Percentiles rank a stretch among this genome's conserved stretches.
Conservation (phyloP, 495 filamentous ascomycete genomes). For the Neurospora tetraspora region DNA sequence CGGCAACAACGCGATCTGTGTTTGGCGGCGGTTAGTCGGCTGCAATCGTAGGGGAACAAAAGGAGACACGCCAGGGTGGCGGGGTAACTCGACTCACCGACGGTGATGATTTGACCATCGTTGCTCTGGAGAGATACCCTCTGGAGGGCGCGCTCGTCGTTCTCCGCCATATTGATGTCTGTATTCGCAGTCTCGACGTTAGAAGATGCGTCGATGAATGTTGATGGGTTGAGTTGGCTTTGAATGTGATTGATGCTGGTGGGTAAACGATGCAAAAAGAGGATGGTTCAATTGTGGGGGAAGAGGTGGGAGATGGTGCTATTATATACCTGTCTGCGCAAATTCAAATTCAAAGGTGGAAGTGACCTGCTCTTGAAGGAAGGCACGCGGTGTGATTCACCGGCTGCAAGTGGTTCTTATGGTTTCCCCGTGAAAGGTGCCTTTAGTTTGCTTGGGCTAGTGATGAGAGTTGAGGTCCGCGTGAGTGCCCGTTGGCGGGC, state of each 20-base stretch:
- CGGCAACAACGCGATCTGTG: constrained; percentile 67
- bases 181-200: neutral
- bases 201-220: neutral
- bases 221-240: neutral
- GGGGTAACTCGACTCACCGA: constrained; percentile 8
- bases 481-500: neutral
- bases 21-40: constrained; percentile 1
- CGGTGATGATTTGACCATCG: constrained; percentile 7
- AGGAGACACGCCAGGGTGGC: neutral
- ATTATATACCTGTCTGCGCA: neutral
- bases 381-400: neutral
- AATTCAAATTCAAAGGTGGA: neutral
- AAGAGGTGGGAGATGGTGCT: neutral
- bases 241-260: neutral
- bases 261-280: neutral
- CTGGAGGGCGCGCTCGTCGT: constrained; percentile 4
- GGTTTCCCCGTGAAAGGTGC: neutral
- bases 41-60: neutral
- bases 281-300: neutral
- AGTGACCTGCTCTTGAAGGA: neutral
- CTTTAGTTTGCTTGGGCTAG: neutral
- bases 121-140: constrained; percentile 14
- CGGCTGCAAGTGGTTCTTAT: neutral
- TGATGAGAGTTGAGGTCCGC: neutral
- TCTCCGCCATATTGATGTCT: constrained; percentile 8